Conservation (phyloP, 345 rosid species). For the Citrus inodora region DNA sequence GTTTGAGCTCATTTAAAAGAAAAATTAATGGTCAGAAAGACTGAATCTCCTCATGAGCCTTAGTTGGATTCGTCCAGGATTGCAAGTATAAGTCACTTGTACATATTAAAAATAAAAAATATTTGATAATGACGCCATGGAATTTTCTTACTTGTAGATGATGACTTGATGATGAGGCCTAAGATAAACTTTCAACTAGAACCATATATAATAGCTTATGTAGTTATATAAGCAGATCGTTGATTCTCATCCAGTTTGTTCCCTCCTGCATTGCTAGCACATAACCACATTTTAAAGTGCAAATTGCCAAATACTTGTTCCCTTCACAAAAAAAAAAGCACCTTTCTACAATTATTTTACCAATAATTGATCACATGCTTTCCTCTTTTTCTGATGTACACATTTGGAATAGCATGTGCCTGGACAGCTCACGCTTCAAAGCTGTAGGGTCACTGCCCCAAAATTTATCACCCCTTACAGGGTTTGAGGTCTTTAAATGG, state of each 20-base stretch:
- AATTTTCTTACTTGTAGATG: no score
- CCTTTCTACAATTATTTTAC: not conserved
- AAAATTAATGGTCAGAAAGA: no score
- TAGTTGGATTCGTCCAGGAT: fast-evolving
- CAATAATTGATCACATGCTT: slow-evolving; percentile 23
- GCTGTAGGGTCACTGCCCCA: slow-evolving; percentile 23
- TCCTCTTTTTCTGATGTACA: not conserved
- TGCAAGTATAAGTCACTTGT: no score
- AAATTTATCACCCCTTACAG: slow-evolving; percentile 11
- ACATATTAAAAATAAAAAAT: no score
- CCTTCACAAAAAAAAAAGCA: slow-evolving; percentile 4
- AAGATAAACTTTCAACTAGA: no score
- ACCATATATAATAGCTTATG: no score
- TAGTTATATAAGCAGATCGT: no score
- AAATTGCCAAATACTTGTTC: not conserved
- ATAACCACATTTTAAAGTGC: slow-evolving; percentile 2
- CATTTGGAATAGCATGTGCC: slow-evolving; percentile 29
- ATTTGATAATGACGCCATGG: no score
- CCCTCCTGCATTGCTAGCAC: not conserved
- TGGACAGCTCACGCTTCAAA: slow-evolving; percentile 28
- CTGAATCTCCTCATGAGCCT: fast-evolving
- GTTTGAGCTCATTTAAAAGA: no score
- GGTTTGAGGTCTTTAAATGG: not conserved
- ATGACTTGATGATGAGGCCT: no score
- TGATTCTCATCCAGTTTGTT: no score